Evolutionary conservation across 2,329 filamentous ascomycete genomes (phyloP).

Genomic region (Aspergillus floridensis): DNA sequence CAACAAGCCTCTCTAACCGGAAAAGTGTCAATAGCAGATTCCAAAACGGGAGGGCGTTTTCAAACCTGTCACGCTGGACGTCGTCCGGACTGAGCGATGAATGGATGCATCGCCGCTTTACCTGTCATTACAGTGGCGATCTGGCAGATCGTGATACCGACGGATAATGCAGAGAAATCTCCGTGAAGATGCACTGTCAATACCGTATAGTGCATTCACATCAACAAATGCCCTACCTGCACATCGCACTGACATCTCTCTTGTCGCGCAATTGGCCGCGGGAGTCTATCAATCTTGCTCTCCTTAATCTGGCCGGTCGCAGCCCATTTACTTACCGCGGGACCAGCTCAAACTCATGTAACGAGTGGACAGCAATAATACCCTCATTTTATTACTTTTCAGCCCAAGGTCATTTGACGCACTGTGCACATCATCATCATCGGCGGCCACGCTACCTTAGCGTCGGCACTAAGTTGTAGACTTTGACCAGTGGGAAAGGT

Average conservation of each 20-base stretch:
- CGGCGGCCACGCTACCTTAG: slow-evolving; percentile 11
- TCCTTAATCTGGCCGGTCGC: not conserved
- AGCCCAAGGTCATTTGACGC: slow-evolving; percentile 11
- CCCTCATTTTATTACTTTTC: not conserved
- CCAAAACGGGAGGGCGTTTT: not conserved
- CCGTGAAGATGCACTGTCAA: no score
- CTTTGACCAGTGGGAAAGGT: not conserved
- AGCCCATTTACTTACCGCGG: not conserved
- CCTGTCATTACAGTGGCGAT: no score
- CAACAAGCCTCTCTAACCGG: not conserved
- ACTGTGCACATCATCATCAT: slow-evolving; percentile 12
- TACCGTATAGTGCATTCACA: no score
- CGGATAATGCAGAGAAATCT: no score
- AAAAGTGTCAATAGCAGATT: slow-evolving; percentile 1
- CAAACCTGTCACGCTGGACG: no score
- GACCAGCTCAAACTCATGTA: slow-evolving; percentile 5
- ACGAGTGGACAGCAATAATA: not conserved
- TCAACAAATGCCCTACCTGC: no score
- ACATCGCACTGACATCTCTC: no score
- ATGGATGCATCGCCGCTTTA: no score
- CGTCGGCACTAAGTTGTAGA: slow-evolving; percentile 2
- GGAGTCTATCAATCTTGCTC: not conserved
- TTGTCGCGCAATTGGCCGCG: no score
- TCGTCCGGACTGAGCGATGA: no score
- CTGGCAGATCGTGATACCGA: no score